Conservation (phyloP, 2,329 filamentous ascomycete genomes). For the Sarocladium oryzae region DNA sequence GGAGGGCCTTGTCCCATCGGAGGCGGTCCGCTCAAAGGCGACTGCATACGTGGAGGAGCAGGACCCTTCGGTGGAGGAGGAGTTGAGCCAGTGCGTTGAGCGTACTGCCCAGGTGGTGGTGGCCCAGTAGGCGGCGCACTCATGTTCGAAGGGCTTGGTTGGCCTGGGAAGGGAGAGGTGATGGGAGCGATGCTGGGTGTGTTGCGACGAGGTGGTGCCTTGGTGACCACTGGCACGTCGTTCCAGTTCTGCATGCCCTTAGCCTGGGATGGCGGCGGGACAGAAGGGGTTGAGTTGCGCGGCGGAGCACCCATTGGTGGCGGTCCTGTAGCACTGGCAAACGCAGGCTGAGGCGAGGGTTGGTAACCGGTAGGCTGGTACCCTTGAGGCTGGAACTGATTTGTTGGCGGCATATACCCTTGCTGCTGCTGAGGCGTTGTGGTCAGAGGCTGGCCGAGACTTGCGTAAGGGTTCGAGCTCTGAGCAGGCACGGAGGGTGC, state of each 20-base stretch:
- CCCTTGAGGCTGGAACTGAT: constrained; percentile 26
- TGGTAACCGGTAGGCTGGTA: constrained; percentile 16
- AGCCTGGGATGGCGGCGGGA: constrained; percentile 64
- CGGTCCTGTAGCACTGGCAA: constrained; percentile 28
- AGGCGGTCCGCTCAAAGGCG: constrained; percentile 57
- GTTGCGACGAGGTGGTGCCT: constrained; percentile 63
- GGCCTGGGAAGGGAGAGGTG: constrained; percentile 68
- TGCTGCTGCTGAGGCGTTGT: constrained; percentile 20
- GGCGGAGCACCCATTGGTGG: constrained; percentile 33
- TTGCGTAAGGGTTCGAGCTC: constrained; percentile 26
- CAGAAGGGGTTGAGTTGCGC: constrained; percentile 61
- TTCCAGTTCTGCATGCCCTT: constrained; percentile 84
- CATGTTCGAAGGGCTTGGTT: constrained; percentile 36
- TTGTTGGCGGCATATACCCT: constrained; percentile 27
- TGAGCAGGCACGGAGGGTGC: constrained; percentile 25
- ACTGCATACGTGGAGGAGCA: constrained; percentile 63
- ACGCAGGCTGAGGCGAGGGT: constrained; percentile 34
- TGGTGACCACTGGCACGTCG: constrained; percentile 80
- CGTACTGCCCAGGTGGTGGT: constrained; percentile 52
- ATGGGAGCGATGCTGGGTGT: constrained; percentile 65
- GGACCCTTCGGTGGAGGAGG: constrained; percentile 79
- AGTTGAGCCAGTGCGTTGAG: constrained; percentile 56
- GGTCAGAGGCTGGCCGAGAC: constrained; percentile 20
- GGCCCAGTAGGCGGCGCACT: constrained; percentile 39
- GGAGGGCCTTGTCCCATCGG: constrained; percentile 47